Evolutionary conservation across 2,329 filamentous ascomycete genomes (phyloP).

Genomic region (Aureobasidium sp.): DNA sequence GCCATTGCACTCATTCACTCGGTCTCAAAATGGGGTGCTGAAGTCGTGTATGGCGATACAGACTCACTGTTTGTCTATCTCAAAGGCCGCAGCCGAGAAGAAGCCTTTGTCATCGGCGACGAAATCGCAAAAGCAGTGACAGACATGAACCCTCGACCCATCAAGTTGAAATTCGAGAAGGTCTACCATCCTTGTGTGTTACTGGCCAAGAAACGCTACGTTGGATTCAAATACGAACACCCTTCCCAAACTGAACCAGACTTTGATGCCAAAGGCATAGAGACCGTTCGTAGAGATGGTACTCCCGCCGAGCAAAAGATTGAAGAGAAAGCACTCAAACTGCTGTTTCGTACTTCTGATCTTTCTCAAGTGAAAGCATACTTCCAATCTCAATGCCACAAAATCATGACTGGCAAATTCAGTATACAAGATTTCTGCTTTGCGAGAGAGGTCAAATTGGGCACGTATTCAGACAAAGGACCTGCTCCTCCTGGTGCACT

Average conservation of each 20-base stretch:
- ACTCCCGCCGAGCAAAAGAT: constrained; percentile 96
- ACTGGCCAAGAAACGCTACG: constrained; percentile 94
- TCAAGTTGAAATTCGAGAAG: constrained; percentile 98
- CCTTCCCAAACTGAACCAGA: constrained; percentile 68
- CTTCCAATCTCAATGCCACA: constrained; percentile 81
- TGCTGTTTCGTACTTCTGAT: constrained; percentile 84
- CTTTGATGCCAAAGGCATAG: constrained; percentile 97
- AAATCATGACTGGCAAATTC: constrained; percentile 83
- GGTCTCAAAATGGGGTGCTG: constrained; percentile 77
- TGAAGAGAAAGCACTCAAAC: constrained; percentile 80
- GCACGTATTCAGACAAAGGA: constrained; percentile 76
- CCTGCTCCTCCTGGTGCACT: constrained; percentile 78
- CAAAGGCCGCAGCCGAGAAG: constrained; percentile 73
- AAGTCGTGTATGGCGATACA: constrained; percentile 97
- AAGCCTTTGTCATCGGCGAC: constrained; percentile 87
- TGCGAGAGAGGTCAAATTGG: constrained; percentile 81
- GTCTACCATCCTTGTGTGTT: constrained; percentile 94
- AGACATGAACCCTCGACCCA: constrained; percentile 76
- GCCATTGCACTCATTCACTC: constrained; percentile 90
- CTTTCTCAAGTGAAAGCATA: constrained; percentile 81
- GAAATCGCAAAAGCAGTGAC: constrained; percentile 87
- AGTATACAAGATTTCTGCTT: constrained; percentile 96
- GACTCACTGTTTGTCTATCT: constrained; percentile 90
- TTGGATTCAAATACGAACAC: constrained; percentile 92
- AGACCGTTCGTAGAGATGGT: constrained; percentile 90